A percentile compares a stretch with the other conserved stretches of the same genome.
phyloP scores from a whole-genome alignment of 768 basidiomycete genomes.

The Tremella fuciformis region DNA sequence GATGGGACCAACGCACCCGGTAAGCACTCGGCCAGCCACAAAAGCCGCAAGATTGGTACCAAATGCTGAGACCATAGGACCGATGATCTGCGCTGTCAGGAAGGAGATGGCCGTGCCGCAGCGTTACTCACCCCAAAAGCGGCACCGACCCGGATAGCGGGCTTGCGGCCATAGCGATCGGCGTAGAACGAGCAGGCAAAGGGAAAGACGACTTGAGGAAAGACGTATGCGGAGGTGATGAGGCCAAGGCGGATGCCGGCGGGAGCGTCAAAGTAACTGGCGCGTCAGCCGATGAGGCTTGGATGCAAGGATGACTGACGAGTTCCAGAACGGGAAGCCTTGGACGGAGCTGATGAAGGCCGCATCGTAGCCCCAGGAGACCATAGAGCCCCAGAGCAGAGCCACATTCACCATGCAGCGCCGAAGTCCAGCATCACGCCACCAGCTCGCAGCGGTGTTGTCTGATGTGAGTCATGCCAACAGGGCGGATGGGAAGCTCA shows the following conservation, averaged over 20 bases:
- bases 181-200: background rate
- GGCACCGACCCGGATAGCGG: background rate
- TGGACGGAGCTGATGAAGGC: background rate
- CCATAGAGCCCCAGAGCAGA: constrained; percentile 11
- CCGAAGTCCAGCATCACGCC: constrained; percentile 15
- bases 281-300: constrained; percentile 1
- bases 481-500: background rate
- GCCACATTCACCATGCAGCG: constrained; percentile 4
- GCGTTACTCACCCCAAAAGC: background rate
- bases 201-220: constrained; percentile 10
- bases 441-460: constrained; percentile 20
- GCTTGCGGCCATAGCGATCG: background rate
- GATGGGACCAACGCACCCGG: constrained; percentile 55
- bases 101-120: background rate
- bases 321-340: background rate
- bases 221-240: constrained; percentile 26
- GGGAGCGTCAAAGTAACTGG: constrained; percentile 27
- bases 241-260: constrained; percentile 29
- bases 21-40: constrained; percentile 30
- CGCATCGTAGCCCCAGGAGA: constrained; percentile 5
- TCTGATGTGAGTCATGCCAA: constrained; percentile 2
- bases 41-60: constrained; percentile 25
- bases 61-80: constrained; percentile 18
- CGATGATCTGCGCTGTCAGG: constrained; percentile 8
- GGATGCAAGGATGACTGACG: background rate